Conservation (phyloP, 164 flowering plant species). For the Brasenia schreberi region DNA sequence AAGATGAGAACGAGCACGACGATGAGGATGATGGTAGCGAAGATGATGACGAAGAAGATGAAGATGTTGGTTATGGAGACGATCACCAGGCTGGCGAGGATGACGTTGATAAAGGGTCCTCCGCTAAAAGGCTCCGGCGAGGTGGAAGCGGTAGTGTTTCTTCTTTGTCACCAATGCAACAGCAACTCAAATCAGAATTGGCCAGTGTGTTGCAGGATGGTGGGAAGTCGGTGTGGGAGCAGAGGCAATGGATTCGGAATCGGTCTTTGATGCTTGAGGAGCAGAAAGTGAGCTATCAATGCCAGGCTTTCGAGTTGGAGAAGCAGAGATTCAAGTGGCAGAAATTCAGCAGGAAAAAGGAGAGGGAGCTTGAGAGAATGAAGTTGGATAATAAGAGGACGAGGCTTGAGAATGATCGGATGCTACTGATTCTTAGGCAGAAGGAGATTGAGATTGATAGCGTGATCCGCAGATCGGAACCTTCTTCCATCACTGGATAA, state of each 20-base stretch:
- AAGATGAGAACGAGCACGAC: slow-evolving; percentile 28
- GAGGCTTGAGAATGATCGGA: slow-evolving; percentile 61
- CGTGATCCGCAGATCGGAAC: slow-evolving; percentile 9
- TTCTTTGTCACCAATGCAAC: slow-evolving; percentile 7
- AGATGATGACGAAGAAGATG: slow-evolving; percentile 15
- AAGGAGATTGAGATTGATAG: slow-evolving; percentile 53
- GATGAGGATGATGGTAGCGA: slow-evolving; percentile 31
- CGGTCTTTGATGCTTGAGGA: slow-evolving; percentile 52
- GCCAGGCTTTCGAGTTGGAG: slow-evolving; percentile 62
- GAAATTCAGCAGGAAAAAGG: slow-evolving; percentile 72
- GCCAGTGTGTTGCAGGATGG: slow-evolving; percentile 32
- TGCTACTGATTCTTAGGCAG: slow-evolving; percentile 55
- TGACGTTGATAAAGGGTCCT: not conserved
- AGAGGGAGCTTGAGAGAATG: slow-evolving; percentile 83
- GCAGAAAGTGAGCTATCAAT: slow-evolving; percentile 38
- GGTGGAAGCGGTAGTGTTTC: not conserved
- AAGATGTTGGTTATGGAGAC: not conserved
- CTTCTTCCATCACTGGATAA: slow-evolving; percentile 30
- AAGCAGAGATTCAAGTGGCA: slow-evolving; percentile 79
- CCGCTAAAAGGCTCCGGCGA: slow-evolving; percentile 14
- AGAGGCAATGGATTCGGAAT: slow-evolving; percentile 56
- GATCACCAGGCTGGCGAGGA: not conserved
- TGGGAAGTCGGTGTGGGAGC: slow-evolving; percentile 37
- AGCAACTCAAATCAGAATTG: slow-evolving; percentile 11
- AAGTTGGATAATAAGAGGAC: slow-evolving; percentile 20